Evolutionary conservation across 768 basidiomycete genomes (phyloP).

Genomic region (Kwoniella dejecticola): DNA sequence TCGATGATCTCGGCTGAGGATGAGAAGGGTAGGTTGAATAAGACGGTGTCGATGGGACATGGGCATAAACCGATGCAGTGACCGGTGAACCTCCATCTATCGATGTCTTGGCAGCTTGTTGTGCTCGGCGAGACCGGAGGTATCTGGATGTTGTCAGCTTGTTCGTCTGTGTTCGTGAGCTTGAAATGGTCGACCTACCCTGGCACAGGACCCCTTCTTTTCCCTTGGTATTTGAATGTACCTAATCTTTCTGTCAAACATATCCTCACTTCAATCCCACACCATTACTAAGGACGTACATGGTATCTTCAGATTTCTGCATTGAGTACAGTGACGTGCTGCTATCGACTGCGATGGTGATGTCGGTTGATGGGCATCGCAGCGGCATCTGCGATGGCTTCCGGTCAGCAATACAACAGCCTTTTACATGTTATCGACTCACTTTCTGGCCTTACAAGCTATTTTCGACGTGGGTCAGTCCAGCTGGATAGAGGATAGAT

Average conservation of each 20-base stretch:
- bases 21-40: background rate
- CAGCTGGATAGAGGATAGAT: too few relatives aligned
- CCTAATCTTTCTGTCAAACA: background rate
- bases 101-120: background rate
- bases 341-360: background rate
- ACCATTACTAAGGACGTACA: background rate
- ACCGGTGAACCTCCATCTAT: background rate
- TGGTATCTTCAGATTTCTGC: constrained; percentile 3
- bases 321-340: constrained; percentile 3
- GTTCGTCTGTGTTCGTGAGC: too few relatives aligned
- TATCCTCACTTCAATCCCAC: background rate
- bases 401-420: background rate
- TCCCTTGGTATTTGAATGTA: constrained; percentile 5
- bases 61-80: background rate
- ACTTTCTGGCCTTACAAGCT: constrained; percentile 12
- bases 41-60: background rate
- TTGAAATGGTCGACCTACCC: constrained; percentile 1
- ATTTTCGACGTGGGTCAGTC: too few relatives aligned
- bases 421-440: background rate
- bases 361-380: background rate
- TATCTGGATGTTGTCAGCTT: background rate
- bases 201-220: constrained; percentile 4
- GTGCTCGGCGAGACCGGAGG: constrained; percentile 4
- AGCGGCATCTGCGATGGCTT: constrained; percentile 1
- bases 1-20: too few relatives aligned